Evolutionary conservation across 208 protist genomes (phyloP).

Genomic region (Herpetomonas muscarum): DNA sequence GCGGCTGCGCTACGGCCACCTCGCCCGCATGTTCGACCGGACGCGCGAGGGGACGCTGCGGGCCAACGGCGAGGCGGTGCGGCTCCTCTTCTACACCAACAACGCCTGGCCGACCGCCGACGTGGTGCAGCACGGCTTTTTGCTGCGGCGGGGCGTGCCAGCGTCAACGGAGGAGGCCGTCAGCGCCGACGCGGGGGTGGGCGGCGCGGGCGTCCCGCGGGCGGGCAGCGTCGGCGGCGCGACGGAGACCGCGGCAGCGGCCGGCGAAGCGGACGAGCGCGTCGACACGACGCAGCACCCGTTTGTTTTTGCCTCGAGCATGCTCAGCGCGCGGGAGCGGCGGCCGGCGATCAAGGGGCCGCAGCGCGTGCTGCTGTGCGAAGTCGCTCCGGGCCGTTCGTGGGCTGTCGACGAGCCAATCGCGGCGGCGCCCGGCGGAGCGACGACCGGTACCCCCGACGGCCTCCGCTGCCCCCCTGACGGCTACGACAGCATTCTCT

Average conservation of each 20-base stretch:
- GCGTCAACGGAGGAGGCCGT: constrained; percentile 7
- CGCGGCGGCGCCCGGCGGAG: background rate
- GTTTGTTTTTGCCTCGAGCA: constrained; percentile 60
- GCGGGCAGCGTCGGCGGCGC: constrained; percentile 9
- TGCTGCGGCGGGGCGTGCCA: constrained; percentile 20
- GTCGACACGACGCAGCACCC: constrained; percentile 20
- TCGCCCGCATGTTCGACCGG: constrained; percentile 30
- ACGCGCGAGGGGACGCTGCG: constrained; percentile 10
- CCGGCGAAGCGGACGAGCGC: background rate
- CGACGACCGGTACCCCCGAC: no score
- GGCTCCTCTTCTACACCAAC: constrained; percentile 79
- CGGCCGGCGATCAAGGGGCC: constrained; percentile 20
- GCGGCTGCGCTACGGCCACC: constrained; percentile 38
- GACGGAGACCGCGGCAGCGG: background rate
- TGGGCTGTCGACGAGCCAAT: constrained; percentile 31
- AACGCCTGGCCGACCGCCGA: constrained; percentile 46
- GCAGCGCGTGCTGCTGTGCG: constrained; percentile 65
- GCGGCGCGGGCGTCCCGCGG: constrained; percentile 1
- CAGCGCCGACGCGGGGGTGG: constrained; percentile 1
- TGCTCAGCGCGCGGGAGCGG: constrained; percentile 37
- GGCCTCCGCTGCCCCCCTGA: background rate
- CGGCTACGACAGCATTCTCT: constrained; percentile 52
- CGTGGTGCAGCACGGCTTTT: constrained; percentile 56
- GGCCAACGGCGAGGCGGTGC: constrained; percentile 29
- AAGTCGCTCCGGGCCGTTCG: constrained; percentile 47